Evolutionary conservation across 1,284 basidiomycete species (phyloP).

Genomic region (Cutaneotrichosporon spelunceum): DNA sequence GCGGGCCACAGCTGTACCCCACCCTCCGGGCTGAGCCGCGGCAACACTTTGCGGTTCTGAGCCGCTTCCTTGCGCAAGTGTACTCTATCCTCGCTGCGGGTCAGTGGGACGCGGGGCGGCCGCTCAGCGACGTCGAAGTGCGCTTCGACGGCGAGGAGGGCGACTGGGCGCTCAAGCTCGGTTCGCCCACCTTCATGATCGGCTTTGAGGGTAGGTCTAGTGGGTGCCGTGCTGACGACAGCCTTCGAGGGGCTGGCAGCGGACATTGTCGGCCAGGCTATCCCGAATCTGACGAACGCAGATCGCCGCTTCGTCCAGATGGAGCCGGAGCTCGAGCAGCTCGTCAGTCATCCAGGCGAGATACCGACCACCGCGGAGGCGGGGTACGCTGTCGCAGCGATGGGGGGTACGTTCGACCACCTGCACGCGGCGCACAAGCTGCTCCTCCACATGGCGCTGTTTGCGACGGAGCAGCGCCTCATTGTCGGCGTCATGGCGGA

Average conservation of each 20-base stretch:
- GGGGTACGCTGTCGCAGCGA: slow-evolving; percentile 46
- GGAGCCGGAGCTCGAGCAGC: background rate
- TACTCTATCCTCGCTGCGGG: slow-evolving; percentile 45
- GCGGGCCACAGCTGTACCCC: slow-evolving; percentile 30
- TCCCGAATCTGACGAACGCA: background rate
- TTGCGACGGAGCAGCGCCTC: slow-evolving; percentile 72
- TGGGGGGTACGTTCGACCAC: slow-evolving; percentile 92
- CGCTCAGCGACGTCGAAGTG: slow-evolving; percentile 47
- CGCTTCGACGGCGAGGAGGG: slow-evolving; percentile 41
- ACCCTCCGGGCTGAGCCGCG: slow-evolving; percentile 23
- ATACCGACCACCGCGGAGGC: background rate
- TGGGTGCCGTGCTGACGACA: background rate
- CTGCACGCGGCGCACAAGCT: slow-evolving; percentile 98
- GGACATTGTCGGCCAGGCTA: slow-evolving; percentile 7
- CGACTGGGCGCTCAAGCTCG: slow-evolving; percentile 27
- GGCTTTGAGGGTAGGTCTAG: slow-evolving; percentile 22
- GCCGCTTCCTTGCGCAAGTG: slow-evolving; percentile 44
- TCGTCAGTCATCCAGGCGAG: background rate
- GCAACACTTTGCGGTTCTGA: slow-evolving; percentile 35
- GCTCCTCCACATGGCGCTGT: slow-evolving; percentile 83
- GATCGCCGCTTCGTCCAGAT: background rate
- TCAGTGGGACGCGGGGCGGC: slow-evolving; percentile 37
- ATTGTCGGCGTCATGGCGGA: slow-evolving; percentile 85
- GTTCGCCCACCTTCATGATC: slow-evolving; percentile 17
- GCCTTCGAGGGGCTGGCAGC: slow-evolving; percentile 10